Conservation (phyloP, 2,329 filamentous ascomycete genomes). For the Fusarium odoratissimum region DNA sequence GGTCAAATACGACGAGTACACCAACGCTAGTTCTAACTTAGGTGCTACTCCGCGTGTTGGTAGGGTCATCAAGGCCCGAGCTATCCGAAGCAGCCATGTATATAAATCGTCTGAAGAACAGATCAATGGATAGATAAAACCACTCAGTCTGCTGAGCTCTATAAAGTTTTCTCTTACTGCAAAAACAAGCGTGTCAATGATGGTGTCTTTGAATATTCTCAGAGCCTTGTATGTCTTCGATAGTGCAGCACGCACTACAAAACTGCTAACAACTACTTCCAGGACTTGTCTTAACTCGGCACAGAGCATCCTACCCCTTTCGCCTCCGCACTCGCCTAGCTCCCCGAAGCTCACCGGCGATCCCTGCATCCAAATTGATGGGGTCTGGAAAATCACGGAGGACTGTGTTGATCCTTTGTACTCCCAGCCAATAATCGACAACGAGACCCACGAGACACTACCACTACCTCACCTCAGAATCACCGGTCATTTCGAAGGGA, state of each 20-base stretch:
- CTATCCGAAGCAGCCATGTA: background rate
- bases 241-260: rapidly evolving
- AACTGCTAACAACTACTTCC: too few relatives aligned
- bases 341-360: background rate
- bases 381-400: background rate
- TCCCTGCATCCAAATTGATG: background rate
- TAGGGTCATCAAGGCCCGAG: background rate
- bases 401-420: background rate
- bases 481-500: rapidly evolving
- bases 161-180: rapidly evolving
- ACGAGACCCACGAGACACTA: rapidly evolving
- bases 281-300: background rate
- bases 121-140: too few relatives aligned
- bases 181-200: rapidly evolving
- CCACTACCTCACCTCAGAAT: rapidly evolving
- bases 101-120: rapidly evolving
- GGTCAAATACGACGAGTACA: background rate
- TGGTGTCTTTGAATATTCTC: background rate
- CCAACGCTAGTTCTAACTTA: background rate
- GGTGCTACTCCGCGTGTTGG: background rate
- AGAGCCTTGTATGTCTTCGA: background rate
- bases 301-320: background rate
- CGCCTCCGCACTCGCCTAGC: background rate
- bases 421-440: rapidly evolving
- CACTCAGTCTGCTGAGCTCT: rapidly evolving